Conservation (phyloP, 805 yeast species). For the Candida vartiovaarae region DNA sequence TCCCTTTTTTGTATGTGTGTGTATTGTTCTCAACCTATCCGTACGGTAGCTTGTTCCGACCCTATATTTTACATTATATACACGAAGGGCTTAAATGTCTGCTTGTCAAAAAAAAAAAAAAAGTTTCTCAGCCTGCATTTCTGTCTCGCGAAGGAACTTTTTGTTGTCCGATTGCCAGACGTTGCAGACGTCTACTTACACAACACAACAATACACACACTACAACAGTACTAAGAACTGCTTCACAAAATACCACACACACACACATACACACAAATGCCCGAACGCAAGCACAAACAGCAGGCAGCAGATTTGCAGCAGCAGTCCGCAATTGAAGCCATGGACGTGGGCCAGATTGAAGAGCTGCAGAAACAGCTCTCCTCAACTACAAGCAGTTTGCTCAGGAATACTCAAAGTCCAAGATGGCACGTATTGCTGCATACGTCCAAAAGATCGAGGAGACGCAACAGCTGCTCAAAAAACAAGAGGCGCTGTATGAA, state of each 20-base stretch:
- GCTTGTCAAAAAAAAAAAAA: too few relatives aligned
- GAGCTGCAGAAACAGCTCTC: constrained; percentile 21
- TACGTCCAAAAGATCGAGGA: constrained; percentile 27
- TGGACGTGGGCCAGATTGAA: constrained; percentile 18
- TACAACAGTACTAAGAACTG: too few relatives aligned
- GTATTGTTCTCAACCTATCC: neutral
- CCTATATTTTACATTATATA: too few relatives aligned
- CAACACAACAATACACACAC: too few relatives aligned
- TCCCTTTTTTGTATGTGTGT: constrained; percentile 12
- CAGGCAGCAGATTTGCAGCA: neutral
- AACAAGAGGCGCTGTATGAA: constrained; percentile 15
- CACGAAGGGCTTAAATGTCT: too few relatives aligned
- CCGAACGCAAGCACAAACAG: neutral
- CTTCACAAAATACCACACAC: too few relatives aligned
- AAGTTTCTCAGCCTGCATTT: constrained; percentile 4
- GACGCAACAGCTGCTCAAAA: constrained; percentile 19
- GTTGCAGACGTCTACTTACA: too few relatives aligned
- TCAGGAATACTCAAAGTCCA: constrained; percentile 23
- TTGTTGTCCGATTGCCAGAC: too few relatives aligned
- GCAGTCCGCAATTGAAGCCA: constrained; percentile 1
- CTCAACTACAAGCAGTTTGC: constrained; percentile 27
- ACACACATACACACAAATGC: neutral
- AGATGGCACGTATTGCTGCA: constrained; percentile 27
- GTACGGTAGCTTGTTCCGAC: neutral
- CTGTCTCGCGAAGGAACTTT: constrained; percentile 4